Evolutionary conservation across 2,329 filamentous ascomycete species (phyloP), one percentile per base, ranked within the genome.

Genomic region (Cadophora sp.): DNA sequence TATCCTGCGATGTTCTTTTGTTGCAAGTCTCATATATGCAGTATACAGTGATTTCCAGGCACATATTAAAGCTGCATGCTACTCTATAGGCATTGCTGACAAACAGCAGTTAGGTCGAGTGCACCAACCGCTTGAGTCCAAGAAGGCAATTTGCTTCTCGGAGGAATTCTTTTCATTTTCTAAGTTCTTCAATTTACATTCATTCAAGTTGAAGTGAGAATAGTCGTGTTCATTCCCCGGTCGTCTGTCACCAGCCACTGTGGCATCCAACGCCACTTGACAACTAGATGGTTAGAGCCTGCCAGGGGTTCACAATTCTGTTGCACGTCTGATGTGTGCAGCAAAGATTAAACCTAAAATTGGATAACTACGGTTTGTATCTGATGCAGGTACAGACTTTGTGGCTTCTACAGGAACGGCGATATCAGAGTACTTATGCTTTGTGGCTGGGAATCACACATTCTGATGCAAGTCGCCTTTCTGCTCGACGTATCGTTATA

Each of bases 311-410:
- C 3, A 1, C 22, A 30, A 3, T 4, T 56, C 33, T 63, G 36
- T 63, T 63, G 61, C 61, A 47, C 20, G 39, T 45, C 48, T 48
- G 22, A 33, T 43, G 33, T 63, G 56, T 56, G 61, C 61, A 63
- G 39, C n/a, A 30, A 22, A 55, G 1, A 59, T 43, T 45, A 59
- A 3, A 11, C n/a, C 30, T 33, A 20, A n/a, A 30, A 30, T 30
- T 6, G 6, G 6, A 30, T 30, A 30, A 6, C n/a, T 30, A 30
- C 6, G 27, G 27, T 3, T 6, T 6, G 27, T 6, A 30, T 30
- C 27, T 30, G 22, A 51, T 16, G 48, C 22, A 51, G 22, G 48
- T 51, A 51, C 22, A 14, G 5, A 18, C 2, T 22, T 30, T 30
- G 4, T 30, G 27, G 11, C n/a, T 9, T 48, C 27, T 30, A 30